Percentiles rank a stretch among this genome's conserved stretches.
Conservation (phyloP, 2,329 filamentous ascomycete species). For the Leptographium procerum region DNA sequence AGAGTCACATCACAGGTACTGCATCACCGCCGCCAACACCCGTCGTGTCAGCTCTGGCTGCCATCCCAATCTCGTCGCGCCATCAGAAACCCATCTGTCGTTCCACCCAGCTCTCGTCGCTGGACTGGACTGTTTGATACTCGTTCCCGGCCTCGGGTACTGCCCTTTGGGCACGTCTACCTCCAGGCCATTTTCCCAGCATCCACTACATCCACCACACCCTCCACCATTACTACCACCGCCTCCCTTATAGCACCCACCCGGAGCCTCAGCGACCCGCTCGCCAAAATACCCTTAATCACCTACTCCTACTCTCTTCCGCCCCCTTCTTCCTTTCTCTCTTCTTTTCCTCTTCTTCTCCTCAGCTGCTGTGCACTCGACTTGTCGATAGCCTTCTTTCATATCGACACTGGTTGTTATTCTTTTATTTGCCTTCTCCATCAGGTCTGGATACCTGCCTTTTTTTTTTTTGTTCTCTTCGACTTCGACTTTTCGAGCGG, state of each 20-base stretch:
- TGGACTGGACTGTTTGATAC: constrained; percentile 28
- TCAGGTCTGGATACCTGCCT: constrained; percentile 39
- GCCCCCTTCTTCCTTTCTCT: constrained; percentile 12
- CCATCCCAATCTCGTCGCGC: background rate
- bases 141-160: constrained; percentile 22
- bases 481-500: constrained; percentile 10
- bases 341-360: constrained; percentile 15
- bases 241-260: constrained; percentile 16
- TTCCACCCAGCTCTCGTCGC: constrained; percentile 26
- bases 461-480: constrained; percentile 12
- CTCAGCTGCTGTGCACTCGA: constrained; percentile 37
- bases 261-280: background rate
- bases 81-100: constrained; percentile 12
- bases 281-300: background rate
- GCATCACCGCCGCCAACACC: background rate
- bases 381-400: constrained; percentile 42
- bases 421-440: constrained; percentile 11
- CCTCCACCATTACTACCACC: constrained; percentile 7
- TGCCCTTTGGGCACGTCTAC: constrained; percentile 26
- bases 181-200: constrained; percentile 13
- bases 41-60: background rate
- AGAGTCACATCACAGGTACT: constrained; percentile 11
- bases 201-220: constrained; percentile 1
- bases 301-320: constrained; percentile 3
- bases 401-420: constrained; percentile 31